Evolutionary conservation across 2,329 filamentous ascomycete species (phyloP).

Genomic region (Exophiala bonariae): DNA sequence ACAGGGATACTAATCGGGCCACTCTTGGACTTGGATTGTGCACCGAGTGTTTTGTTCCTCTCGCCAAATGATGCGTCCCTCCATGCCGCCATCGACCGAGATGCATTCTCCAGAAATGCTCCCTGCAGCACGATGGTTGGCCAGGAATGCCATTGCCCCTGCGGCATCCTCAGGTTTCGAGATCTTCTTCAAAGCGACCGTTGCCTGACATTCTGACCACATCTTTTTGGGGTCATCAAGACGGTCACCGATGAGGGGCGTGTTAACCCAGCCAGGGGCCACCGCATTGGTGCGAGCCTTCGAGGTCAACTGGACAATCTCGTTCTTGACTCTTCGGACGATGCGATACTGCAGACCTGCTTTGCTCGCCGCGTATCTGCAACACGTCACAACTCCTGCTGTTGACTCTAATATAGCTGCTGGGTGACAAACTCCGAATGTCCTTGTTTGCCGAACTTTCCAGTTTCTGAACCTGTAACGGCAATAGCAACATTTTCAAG

Average conservation of each 20-base stretch:
- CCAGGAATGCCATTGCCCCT: constrained; percentile 50
- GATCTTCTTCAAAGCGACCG: constrained; percentile 49
- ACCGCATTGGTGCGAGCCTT: constrained; percentile 56
- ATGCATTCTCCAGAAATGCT: constrained; percentile 57
- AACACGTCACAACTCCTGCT: no score
- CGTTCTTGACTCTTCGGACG: constrained; percentile 54
- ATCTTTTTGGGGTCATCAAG: constrained; percentile 52
- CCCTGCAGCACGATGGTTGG: constrained; percentile 52
- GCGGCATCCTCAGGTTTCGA: constrained; percentile 52
- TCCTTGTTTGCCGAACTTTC: constrained; percentile 52
- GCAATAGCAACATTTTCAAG: no score
- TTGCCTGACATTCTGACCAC: constrained; percentile 52
- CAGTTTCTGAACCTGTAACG: constrained; percentile 54
- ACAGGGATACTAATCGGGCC: no score
- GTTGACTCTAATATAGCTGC: no score
- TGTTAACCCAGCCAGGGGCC: constrained; percentile 51
- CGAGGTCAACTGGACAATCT: constrained; percentile 53
- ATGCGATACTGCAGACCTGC: constrained; percentile 55
- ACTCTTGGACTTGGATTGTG: no score
- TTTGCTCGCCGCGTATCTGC: constrained; percentile 51
- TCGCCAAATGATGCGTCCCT: constrained; percentile 51
- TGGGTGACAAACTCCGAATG: constrained; percentile 41
- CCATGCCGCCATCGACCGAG: constrained; percentile 53
- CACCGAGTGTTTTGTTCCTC: constrained; percentile 47
- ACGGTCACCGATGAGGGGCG: constrained; percentile 48